phyloP scores from a whole-genome alignment of 148 eudicot genomes.

The Rhododendron vialii region DNA sequence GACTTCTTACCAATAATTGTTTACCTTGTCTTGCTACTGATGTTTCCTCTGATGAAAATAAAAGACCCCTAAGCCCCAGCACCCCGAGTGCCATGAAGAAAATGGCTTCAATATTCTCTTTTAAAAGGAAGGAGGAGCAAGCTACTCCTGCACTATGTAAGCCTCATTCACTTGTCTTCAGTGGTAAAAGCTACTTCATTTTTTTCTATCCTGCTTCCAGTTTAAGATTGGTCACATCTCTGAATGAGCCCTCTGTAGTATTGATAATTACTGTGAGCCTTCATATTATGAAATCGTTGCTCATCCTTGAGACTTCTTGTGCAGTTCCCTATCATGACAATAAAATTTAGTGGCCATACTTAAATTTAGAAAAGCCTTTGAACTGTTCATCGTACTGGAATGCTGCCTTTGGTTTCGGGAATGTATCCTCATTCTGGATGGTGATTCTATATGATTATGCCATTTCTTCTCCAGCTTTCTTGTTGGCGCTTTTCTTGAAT shows the following conservation, averaged over 20 bases:
- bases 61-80: constrained; percentile 48
- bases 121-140: constrained; percentile 60
- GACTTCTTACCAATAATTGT: constrained; percentile 42
- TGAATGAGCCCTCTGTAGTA: not conserved
- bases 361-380: constrained; percentile 18
- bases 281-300: not conserved
- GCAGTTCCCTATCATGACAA: not conserved
- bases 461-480: not conserved
- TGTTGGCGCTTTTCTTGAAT: not conserved
- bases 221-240: not conserved
- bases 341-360: not conserved
- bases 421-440: not conserved
- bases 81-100: constrained; percentile 59
- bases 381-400: not conserved
- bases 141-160: constrained; percentile 50
- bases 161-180: not conserved
- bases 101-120: constrained; percentile 39
- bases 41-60: constrained; percentile 42
- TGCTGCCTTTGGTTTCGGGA: not conserved
- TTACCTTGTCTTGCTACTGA: constrained; percentile 63
- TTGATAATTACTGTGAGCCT: not conserved
- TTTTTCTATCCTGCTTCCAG: not conserved
- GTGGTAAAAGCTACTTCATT: not conserved
- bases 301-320: not conserved
- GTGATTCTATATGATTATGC: not conserved